Evolutionary conservation across 192 early-diverging fungal species (phyloP).

Genomic region (Rhizophlyctis rosea): DNA sequence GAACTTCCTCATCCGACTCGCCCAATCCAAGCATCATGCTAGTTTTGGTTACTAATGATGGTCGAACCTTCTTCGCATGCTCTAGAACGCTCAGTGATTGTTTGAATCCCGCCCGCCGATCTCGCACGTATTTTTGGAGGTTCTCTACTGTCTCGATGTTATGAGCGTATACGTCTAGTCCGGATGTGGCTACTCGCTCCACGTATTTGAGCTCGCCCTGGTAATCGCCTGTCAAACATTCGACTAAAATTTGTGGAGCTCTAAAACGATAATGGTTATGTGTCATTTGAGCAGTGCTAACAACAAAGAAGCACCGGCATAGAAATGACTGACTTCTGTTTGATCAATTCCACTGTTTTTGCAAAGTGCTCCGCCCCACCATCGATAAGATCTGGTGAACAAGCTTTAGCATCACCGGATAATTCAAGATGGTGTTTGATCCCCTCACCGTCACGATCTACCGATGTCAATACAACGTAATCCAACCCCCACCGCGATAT

Average conservation of each 20-base stretch:
- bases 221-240: conserved; percentile 96
- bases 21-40: conserved; percentile 98
- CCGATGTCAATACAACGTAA: conserved; percentile 96
- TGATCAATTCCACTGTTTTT: conserved; percentile 82
- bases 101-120: conserved; percentile 85
- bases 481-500: conserved; percentile 93
- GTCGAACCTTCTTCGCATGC: conserved; percentile 78
- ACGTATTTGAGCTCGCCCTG: conserved; percentile 73
- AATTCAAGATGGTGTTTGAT: not conserved
- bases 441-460: conserved; percentile 81
- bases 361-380: conserved; percentile 94
- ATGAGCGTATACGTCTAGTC: conserved; percentile 97
- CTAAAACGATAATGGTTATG: no score
- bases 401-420: not conserved
- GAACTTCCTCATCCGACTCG: conserved; percentile 91
- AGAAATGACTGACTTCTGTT: conserved; percentile 61
- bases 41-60: conserved; percentile 88
- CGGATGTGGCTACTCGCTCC: conserved; percentile 79
- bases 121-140: conserved; percentile 85
- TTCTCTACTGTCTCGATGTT: conserved; percentile 96
- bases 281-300: not conserved
- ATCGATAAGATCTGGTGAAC: conserved; percentile 72
- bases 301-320: conserved; percentile 5
- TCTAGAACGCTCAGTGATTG: conserved; percentile 88
- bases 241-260: conserved; percentile 89